These are phyloP conservation scores for Leptodermis oblonga DNA, from an alignment of 257 asterid species.

Conservation along the genomic window DNA sequence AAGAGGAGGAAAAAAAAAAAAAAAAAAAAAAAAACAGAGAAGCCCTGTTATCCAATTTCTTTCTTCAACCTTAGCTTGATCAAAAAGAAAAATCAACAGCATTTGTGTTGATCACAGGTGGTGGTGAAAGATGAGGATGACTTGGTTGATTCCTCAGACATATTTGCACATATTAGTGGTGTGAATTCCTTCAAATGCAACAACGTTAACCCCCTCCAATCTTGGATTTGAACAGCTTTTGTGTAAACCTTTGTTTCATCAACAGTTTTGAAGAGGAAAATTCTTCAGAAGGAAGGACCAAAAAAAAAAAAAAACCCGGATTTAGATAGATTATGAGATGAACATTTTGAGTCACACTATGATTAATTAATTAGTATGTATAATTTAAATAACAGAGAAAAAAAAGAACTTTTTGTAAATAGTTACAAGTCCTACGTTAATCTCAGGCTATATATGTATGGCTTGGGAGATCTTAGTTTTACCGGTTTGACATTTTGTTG, in stretches of 20 bases:
- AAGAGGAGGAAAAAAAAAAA: too few species aligned
- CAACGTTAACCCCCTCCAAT: conserved; percentile 62
- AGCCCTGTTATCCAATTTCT: background rate
- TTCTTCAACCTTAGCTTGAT: background rate
- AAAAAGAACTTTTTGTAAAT: conserved; percentile 1
- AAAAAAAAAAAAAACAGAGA: background rate
- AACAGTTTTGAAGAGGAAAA: conserved; percentile 33
- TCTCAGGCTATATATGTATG: background rate
- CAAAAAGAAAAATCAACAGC: background rate
- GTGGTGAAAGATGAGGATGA: conserved; percentile 64
- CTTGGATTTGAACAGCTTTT: conserved; percentile 49
- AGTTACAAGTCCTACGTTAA: background rate
- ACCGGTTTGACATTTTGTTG: conserved; percentile 1
- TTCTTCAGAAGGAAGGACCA: conserved; percentile 3
- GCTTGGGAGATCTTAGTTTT: too few species aligned
- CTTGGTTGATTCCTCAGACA: conserved; percentile 45
- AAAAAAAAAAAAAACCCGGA: conserved; percentile 6
- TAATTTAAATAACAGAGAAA: background rate
- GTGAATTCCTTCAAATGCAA: conserved; percentile 75
- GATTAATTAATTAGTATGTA: background rate
- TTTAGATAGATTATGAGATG: conserved; percentile 10
- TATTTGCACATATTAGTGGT: conserved; percentile 66
- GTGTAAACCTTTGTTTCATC: background rate
- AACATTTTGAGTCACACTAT: conserved; percentile 4
- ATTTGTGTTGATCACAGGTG: conserved; percentile 19